Conservation (phyloP, 176 grass and related monocot genomes). For the Zea luxurians region DNA sequence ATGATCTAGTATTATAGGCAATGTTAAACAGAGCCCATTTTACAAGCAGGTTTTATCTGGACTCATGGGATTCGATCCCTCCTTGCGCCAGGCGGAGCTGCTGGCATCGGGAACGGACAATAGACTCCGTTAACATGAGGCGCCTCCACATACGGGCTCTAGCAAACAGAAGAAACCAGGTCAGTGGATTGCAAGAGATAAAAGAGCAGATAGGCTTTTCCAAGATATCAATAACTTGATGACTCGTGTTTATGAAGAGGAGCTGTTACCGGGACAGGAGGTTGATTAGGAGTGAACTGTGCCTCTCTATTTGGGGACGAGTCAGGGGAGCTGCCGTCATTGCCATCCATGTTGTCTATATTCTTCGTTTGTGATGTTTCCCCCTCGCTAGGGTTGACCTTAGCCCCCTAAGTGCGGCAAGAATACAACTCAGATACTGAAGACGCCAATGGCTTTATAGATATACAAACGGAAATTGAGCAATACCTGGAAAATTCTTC, state of each 20-base stretch:
- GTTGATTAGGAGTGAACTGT: conserved; percentile 47
- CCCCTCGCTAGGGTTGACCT: conserved; percentile 54
- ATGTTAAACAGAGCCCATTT: conserved; percentile 21
- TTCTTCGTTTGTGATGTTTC: conserved; percentile 57
- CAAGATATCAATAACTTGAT: conserved; percentile 4
- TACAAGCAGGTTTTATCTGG: neutral
- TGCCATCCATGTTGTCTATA: conserved; percentile 61
- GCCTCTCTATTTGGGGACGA: conserved; percentile 58
- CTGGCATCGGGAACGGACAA: conserved; percentile 76
- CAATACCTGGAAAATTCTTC: conserved; percentile 91
- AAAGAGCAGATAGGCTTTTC: neutral
- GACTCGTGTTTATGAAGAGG: neutral
- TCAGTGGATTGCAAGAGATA: conserved; percentile 8
- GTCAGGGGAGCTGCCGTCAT: conserved; percentile 81
- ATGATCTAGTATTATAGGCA: conserved; percentile 28
- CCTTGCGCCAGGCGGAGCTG: conserved; percentile 76
- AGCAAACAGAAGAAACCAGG: conserved; percentile 35
- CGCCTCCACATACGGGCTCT: conserved; percentile 97
- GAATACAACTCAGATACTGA: conserved; percentile 34
- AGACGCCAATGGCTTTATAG: conserved; percentile 20
- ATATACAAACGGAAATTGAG: conserved; percentile 9
- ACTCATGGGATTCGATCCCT: conserved; percentile 55
- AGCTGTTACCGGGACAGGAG: conserved; percentile 64
- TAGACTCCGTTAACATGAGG: conserved; percentile 63
- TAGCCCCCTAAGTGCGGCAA: conserved; percentile 56